Evolutionary conservation across 1,284 basidiomycete genomes (phyloP).

Genomic region (Marasmius sp.): DNA sequence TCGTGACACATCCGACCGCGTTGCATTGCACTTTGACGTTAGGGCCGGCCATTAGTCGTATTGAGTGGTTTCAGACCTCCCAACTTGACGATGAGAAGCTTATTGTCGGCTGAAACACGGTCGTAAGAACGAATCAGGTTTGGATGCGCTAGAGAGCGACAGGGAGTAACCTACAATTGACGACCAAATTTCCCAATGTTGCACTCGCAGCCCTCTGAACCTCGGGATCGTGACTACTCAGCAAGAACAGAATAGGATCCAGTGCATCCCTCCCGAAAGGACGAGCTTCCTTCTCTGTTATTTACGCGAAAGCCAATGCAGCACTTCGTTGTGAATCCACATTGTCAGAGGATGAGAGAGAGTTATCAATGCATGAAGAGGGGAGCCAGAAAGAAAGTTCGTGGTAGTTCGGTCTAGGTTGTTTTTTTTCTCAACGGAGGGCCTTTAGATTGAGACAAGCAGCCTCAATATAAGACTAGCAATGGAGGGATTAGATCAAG

Average conservation of each 20-base stretch:
- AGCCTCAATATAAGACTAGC: no score
- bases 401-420: constrained; percentile 90
- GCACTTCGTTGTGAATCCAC: constrained; percentile 98
- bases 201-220: no score
- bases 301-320: constrained; percentile 97
- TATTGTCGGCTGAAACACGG: constrained; percentile 85
- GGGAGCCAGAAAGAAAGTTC: constrained; percentile 94
- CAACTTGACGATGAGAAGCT: constrained; percentile 96
- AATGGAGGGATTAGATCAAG: no score
- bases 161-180: constrained; percentile 82
- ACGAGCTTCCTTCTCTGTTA: constrained; percentile 99
- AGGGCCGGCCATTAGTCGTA: no score
- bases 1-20: no score
- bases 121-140: constrained; percentile 17
- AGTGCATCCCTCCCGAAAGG: constrained; percentile 96
- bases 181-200: constrained; percentile 98
- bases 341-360: constrained; percentile 99
- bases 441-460: no score
- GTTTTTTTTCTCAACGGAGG: constrained; percentile 14
- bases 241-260: constrained; percentile 96
- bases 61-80: constrained; percentile 97
- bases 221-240: constrained; percentile 98
- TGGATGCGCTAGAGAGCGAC: constrained; percentile 18
- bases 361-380: no score
- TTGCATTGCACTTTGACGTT: no score